Percentiles rank a stretch among this genome's conserved stretches.
Evolutionary conservation across 331 rosid genomes (phyloP).

Genomic region (Rhamnella rubrinervis): DNA sequence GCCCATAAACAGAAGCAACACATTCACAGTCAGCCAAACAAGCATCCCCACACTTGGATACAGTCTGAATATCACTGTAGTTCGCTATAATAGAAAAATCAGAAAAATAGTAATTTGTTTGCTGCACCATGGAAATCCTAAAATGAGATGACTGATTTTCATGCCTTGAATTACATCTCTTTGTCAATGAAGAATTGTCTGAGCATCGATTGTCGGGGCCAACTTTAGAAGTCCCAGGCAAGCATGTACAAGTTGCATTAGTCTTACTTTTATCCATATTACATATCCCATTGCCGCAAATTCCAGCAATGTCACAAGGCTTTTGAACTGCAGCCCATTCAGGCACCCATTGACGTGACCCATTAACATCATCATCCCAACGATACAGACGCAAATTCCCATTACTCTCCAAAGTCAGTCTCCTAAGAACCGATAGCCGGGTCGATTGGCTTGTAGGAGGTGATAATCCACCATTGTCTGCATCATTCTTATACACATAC

Average conservation of each 20-base stretch:
- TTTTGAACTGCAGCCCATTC: conserved; percentile 95
- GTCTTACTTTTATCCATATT: conserved; percentile 62
- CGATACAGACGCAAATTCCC: conserved; percentile 75
- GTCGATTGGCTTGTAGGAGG: conserved; percentile 43
- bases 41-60: conserved; percentile 79
- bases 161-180: conserved; percentile 49
- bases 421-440: conserved; percentile 41
- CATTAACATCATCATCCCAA: conserved; percentile 82
- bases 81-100: conserved; percentile 81
- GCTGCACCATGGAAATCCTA: conserved; percentile 57
- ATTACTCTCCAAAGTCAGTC: conserved; percentile 60
- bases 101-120: conserved; percentile 74
- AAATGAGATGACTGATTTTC: conserved; percentile 44
- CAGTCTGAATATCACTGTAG: conserved; percentile 63
- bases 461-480: conserved; percentile 60
- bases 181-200: conserved; percentile 62
- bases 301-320: conserved; percentile 89
- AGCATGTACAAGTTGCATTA: conserved; percentile 72
- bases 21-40: conserved; percentile 85
- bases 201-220: conserved; percentile 57
- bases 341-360: conserved; percentile 82
- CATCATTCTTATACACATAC: conserved; percentile 69
- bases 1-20: conserved; percentile 86
- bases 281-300: conserved; percentile 89
- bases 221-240: conserved; percentile 68